Percentiles rank a stretch among this genome's conserved stretches.
phyloP scores from a whole-genome alignment of 2,329 filamentous ascomycete species.

The Aaosphaeria pasadenensis region DNA sequence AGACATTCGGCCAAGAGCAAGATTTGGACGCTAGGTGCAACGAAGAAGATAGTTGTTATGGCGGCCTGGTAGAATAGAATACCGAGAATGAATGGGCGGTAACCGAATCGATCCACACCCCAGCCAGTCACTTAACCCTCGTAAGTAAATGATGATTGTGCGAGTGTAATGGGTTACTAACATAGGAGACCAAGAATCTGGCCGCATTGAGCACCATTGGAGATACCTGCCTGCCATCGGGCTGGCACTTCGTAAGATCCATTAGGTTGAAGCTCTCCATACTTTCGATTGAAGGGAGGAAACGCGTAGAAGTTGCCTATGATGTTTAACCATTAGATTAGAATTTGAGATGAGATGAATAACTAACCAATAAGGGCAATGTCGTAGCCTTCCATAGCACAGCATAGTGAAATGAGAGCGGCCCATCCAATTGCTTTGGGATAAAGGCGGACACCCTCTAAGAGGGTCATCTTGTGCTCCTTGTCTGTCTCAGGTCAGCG shows the following conservation, averaged over 20 bases:
- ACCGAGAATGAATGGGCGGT: conserved; percentile 57
- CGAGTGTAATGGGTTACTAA: neutral
- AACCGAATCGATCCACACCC: conserved; percentile 43
- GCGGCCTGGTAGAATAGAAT: conserved; percentile 57
- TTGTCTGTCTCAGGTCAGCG: neutral
- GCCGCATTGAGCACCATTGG: neutral
- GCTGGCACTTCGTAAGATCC: neutral
- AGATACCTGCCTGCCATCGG: neutral
- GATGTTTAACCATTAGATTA: conserved; percentile 42
- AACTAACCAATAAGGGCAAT: conserved; percentile 26
- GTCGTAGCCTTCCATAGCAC: conserved; percentile 62
- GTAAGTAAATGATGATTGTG: neutral
- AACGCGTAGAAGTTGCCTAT: conserved; percentile 59
- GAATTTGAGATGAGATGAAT: no score
- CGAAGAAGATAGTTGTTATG: conserved; percentile 61
- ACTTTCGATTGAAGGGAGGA: conserved; percentile 45
- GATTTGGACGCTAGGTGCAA: conserved; percentile 46
- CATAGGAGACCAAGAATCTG: neutral
- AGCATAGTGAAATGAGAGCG: neutral
- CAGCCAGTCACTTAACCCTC: neutral
- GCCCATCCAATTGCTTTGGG: neutral
- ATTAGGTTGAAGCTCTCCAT: conserved; percentile 31
- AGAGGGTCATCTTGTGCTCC: neutral
- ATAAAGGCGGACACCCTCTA: neutral
- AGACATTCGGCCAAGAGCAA: conserved; percentile 56